Evolutionary conservation across 1,139 yeast species (phyloP), one percentile per base, ranked within the genome.

Genomic region (Williopsis jadinii): DNA sequence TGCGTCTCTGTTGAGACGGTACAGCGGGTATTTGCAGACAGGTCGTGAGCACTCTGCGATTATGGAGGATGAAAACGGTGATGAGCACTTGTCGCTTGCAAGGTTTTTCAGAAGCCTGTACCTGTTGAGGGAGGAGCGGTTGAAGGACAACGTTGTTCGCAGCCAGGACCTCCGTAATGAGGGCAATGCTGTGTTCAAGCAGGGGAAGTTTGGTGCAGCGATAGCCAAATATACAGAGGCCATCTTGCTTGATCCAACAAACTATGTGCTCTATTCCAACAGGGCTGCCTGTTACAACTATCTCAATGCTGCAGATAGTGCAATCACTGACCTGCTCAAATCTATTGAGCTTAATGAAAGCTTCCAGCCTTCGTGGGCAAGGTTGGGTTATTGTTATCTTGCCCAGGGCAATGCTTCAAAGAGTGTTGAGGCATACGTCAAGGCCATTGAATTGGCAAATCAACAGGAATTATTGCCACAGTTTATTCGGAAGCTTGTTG

Each of bases 211-310:
- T 40, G 62, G 60, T 8, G 59, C 59, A 3, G 68, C 70, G 4
- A 41, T 66, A 24, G 53, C 58, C 26, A 52, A 48, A 34, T 66
- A 64, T 45, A 63, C 70, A 0, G 56, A 59, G 39, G 68, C 65
- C 3, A 36, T 66, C 5, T 39, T 50, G 8, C 38, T 52, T 5
- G 62, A 59, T 31, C 66, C 68, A n/a, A 36, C 46, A 2, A 55
- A 60, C 28, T 55, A 55, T 38, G 53, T 61, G 3, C 34, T 66
- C 5, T 58, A 58, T 31, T 61, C 64, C 14, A 64, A 64, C 46
- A 52, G 71, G 38, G 67, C 67, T 4, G 68, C 69, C 2, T 61
- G 64, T 9, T 59, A 58, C 37, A 60, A 64, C 12, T 55, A 56
- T 30, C 43, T 63, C 38, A 63, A 61, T 30, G 49, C 59, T 11